Base-by-base conservation (phyloP, 2,329 filamentous ascomycete genomes). In the Sclerotinia spermophila region DNA sequence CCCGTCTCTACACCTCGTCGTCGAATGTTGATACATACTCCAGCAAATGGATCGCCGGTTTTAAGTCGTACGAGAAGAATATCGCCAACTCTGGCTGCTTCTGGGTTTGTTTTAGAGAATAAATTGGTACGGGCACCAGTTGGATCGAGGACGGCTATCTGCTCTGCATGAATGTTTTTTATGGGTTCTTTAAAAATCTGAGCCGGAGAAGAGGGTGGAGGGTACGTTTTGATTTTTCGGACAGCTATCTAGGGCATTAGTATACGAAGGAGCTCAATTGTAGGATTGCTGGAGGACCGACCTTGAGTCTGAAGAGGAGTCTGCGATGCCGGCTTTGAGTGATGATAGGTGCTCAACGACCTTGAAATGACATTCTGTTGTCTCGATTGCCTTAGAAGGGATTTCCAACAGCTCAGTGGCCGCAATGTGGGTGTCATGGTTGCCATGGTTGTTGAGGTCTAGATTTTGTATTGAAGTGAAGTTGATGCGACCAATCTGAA, bases 61-160 rank as follows among this genome's bases (percentile, higher is more conserved):
- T 90, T 91, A 78, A 93, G 91, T 56, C 93, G 93, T 62, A 97
- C 92, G 77, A 96, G 93, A 48, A 99, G 86, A 74, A 99, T 92
- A 81, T 99, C 96, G 78, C 96, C 96, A 1, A 92, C 88, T 77
- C 91, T 90, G 69, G 91, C 93, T 77, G 89, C 87, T 80, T 97
- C 93, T 44, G 87, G 86, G 82, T 95, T 96, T 68, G 86, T 82
- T 76, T 87, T 88, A 75, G 89, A 88, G 84, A 99, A 97, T 71
- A 99, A 89, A 44, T 89, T 87, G 58, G 90, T 91, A 72, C 95
- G 92, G 67, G 91, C 90, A 65, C 94, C 94, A 1, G 90, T 93
- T 6, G 94, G 93, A 82, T 99, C 96, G 78, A 97, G 91, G 56
- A 86, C 81, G 55, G 85, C 79, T 78, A 97, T 86, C 82, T 97